A percentile compares a stretch with the other conserved stretches of the same genome.
Conservation (phyloP, 257 asterid genomes). For the Phtheirospermum japonicum region DNA sequence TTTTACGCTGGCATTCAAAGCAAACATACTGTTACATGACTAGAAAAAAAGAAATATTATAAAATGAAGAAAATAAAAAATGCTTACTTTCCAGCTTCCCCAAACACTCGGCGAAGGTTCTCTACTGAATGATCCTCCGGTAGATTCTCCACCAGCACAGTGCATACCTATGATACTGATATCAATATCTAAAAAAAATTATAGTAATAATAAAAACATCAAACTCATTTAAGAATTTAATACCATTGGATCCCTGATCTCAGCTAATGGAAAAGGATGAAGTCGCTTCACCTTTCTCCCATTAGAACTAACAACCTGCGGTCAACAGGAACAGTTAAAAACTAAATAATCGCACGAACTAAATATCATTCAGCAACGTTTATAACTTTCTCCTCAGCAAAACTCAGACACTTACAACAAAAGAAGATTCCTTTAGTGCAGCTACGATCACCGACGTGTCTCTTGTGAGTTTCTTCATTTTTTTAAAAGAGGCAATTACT, state of each 20-base stretch:
- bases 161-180: conserved; percentile 57
- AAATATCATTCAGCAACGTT: neutral
- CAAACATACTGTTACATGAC: conserved; percentile 14
- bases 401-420: conserved; percentile 60
- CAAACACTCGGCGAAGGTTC: conserved; percentile 73
- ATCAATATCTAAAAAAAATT: conserved; percentile 9
- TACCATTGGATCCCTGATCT: conserved; percentile 82
- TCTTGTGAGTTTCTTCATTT: conserved; percentile 80
- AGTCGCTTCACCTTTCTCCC: conserved; percentile 85
- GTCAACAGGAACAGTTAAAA: conserved; percentile 24
- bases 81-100: conserved; percentile 86
- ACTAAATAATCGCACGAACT: conserved; percentile 6
- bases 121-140: conserved; percentile 93
- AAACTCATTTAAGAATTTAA: conserved; percentile 17
- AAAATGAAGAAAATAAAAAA: conserved; percentile 11
- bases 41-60: neutral
- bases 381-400: conserved; percentile 2
- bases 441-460: conserved; percentile 60
- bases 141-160: conserved; percentile 91
- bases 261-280: conserved; percentile 65
- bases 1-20: conserved; percentile 52
- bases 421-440: conserved; percentile 75
- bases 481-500: conserved; percentile 78
- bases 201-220: conserved; percentile 15
- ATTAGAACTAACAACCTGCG: conserved; percentile 76